phyloP scores from a whole-genome alignment of 2,329 filamentous ascomycete species.

The Alternaria tenuissima region DNA sequence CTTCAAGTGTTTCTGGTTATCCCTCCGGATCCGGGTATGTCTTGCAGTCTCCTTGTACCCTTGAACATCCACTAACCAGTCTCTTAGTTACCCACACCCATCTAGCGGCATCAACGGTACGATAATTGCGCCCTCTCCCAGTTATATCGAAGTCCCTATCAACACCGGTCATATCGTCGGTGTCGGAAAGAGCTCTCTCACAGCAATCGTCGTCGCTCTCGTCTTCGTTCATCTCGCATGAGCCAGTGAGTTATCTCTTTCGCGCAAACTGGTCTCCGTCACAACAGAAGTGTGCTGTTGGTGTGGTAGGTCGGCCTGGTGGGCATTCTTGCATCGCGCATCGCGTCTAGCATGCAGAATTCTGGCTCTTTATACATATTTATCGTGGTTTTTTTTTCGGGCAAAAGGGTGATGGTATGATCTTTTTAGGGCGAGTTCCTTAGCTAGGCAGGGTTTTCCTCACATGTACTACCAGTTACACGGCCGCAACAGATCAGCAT shows the following conservation, averaged over 20 bases:
- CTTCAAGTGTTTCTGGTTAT: constrained; percentile 25
- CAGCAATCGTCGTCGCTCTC: constrained; percentile 38
- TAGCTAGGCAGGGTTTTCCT: constrained; percentile 36
- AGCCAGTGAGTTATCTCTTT: constrained; percentile 3
- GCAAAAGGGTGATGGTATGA: constrained; percentile 21
- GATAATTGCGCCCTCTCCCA: constrained; percentile 33
- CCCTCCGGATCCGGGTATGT: constrained; percentile 42
- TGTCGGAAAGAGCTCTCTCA: constrained; percentile 35
- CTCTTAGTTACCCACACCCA: constrained; percentile 24
- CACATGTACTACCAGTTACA: constrained; percentile 43
- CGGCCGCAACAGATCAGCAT: constrained; percentile 35
- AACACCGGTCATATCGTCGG: constrained; percentile 34
- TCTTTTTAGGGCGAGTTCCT: constrained; percentile 34
- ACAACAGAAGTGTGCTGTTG: constrained; percentile 20
- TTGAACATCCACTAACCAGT: constrained; percentile 12
- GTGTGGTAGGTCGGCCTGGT: constrained; percentile 21
- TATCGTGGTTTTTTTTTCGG: constrained; percentile 23
- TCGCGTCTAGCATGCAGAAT: constrained; percentile 26
- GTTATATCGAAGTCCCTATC: constrained; percentile 32
- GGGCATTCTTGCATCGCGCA: constrained; percentile 29
- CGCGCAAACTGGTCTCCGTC: constrained; percentile 12
- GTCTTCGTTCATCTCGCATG: constrained; percentile 40
- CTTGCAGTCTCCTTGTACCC: neutral
- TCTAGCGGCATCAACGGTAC: constrained; percentile 34
- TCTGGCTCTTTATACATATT: constrained; percentile 28